phyloP scores from a whole-genome alignment of 129 eudicot genomes.

The Pulicaria dysenterica region DNA sequence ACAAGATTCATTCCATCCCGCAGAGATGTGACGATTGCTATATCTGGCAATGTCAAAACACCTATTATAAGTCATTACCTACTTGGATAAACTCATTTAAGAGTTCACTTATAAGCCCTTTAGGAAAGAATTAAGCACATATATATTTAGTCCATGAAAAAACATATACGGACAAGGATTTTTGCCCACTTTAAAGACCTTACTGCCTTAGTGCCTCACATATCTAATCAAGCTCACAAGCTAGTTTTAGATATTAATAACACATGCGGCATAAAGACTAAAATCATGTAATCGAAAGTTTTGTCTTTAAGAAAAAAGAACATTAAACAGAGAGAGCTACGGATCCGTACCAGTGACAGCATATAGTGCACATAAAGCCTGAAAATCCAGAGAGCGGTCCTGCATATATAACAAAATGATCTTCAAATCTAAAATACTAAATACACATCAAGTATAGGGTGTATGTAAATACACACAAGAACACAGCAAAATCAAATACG shows the following conservation, averaged over 20 bases:
- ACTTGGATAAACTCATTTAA: constrained; percentile 1
- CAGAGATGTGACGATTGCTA: constrained; percentile 93
- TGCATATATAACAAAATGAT: constrained; percentile 39
- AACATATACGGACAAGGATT: too few relatives aligned
- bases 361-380: constrained; percentile 86
- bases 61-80: background rate
- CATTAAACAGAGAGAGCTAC: background rate
- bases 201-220: background rate
- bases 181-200: too few relatives aligned
- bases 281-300: background rate
- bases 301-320: background rate
- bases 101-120: constrained; percentile 1
- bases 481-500: background rate
- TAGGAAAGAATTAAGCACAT: too few relatives aligned
- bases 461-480: background rate
- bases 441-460: constrained; percentile 2
- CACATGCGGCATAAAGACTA: constrained; percentile 8
- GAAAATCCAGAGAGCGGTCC: constrained; percentile 95
- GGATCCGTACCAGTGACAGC: constrained; percentile 80
- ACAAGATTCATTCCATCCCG: constrained; percentile 99
- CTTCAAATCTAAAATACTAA: background rate
- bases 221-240: constrained; percentile 2
- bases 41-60: constrained; percentile 44
- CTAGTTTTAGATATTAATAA: background rate
- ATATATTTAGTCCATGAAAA: too few relatives aligned